A percentile compares a stretch with the other conserved stretches of the same genome.
phyloP scores from a whole-genome alignment of 371 early-diverging fungal species.

The Apophysomyces ossiformis region DNA sequence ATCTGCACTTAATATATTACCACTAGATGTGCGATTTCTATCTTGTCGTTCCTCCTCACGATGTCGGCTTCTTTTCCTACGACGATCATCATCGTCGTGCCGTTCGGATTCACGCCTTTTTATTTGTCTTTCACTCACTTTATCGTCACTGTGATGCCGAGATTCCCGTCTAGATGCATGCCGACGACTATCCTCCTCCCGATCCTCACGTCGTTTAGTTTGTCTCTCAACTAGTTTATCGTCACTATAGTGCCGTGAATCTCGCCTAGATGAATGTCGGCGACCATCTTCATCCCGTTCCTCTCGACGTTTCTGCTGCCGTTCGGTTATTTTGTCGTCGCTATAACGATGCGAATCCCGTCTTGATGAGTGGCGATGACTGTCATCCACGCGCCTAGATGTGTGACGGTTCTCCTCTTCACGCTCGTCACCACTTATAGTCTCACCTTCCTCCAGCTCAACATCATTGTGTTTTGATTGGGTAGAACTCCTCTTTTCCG shows the following conservation, averaged over 20 bases:
- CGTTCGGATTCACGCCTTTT: slow-evolving; percentile 3
- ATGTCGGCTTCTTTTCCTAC: slow-evolving; percentile 6
- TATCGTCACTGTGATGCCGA: slow-evolving; percentile 5
- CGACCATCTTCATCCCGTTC: slow-evolving; percentile 5
- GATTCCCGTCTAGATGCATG: slow-evolving; percentile 11
- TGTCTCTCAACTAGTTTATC: slow-evolving; percentile 1
- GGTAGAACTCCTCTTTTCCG: neutral
- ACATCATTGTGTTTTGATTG: neutral
- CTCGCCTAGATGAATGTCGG: slow-evolving; percentile 15
- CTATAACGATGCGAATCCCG: slow-evolving; percentile 8
- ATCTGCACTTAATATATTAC: slow-evolving; percentile 11
- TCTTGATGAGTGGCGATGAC: slow-evolving; percentile 20
- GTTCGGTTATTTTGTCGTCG: neutral
- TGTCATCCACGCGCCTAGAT: neutral
- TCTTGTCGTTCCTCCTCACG: slow-evolving; percentile 7
- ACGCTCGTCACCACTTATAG: slow-evolving; percentile 16
- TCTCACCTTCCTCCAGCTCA: slow-evolving; percentile 32
- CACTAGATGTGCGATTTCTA: neutral
- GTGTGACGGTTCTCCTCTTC: neutral
- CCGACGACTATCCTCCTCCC: neutral
- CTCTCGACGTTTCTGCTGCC: neutral
- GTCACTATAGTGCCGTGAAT: slow-evolving; percentile 1
- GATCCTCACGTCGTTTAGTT: neutral
- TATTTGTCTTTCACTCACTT: slow-evolving; percentile 1
- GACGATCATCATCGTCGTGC: slow-evolving; percentile 14